These are phyloP conservation scores for Lactifluus rugatus DNA, from an alignment of 768 basidiomycete species.

Conservation along the genomic window DNA sequence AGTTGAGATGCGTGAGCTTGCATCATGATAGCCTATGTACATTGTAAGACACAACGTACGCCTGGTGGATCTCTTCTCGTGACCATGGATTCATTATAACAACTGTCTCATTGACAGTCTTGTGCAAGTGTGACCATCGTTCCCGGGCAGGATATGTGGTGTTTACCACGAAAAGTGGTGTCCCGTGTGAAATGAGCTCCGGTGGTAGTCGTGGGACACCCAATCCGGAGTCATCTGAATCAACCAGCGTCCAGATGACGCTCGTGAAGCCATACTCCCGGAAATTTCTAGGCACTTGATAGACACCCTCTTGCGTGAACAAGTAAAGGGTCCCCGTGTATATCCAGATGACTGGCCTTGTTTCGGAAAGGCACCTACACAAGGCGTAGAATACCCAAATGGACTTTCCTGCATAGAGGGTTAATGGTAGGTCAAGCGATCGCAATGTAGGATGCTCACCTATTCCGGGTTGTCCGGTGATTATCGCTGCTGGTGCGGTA, in stretches of 20 bases:
- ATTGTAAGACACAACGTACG: background rate
- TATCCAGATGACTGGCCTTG: background rate
- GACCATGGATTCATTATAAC: background rate
- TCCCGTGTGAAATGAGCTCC: background rate
- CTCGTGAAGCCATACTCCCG: background rate
- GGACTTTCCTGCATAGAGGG: background rate
- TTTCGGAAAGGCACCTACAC: background rate
- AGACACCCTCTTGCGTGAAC: background rate
- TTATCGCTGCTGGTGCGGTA: background rate
- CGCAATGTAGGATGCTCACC: too few species aligned
- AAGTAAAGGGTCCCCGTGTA: background rate
- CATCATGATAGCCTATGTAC: background rate
- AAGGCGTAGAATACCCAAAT: background rate
- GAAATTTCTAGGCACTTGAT: background rate
- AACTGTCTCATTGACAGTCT: background rate
- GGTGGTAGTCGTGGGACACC: too few species aligned
- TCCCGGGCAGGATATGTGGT: background rate
- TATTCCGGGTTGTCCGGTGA: too few species aligned
- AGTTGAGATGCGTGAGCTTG: too few species aligned
- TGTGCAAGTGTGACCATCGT: background rate
- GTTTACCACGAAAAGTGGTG: background rate
- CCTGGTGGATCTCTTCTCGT: background rate
- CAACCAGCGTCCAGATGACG: background rate
- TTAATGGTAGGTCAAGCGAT: background rate
- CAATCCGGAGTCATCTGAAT: background rate